Conservation (phyloP, 2,329 filamentous ascomycete genomes). For the Pseudocercospora crystallina region DNA sequence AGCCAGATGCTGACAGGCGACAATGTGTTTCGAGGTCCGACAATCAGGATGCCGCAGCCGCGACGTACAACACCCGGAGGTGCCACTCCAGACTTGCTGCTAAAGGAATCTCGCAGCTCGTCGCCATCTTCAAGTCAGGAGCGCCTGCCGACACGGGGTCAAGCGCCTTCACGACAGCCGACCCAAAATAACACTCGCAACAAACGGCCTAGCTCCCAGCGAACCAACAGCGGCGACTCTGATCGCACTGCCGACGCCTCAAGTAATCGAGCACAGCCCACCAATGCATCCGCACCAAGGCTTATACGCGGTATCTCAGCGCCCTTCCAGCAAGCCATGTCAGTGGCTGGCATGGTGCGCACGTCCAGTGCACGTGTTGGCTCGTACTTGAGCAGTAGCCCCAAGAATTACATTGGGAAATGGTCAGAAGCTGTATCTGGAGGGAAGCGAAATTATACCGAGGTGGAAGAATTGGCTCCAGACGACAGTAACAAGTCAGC, state of each 20-base stretch:
- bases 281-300: slow-evolving; percentile 12
- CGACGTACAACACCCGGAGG: slow-evolving; percentile 19
- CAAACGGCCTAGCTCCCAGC: slow-evolving; percentile 9
- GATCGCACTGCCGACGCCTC: slow-evolving; percentile 14
- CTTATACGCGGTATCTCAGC: slow-evolving; percentile 25
- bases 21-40: slow-evolving; percentile 82
- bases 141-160: slow-evolving; percentile 28
- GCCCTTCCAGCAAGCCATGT: slow-evolving; percentile 21
- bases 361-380: slow-evolving; percentile 75
- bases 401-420: slow-evolving; percentile 95
- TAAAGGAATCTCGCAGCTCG: slow-evolving; percentile 38
- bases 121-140: slow-evolving; percentile 33
- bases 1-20: slow-evolving; percentile 88
- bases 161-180: slow-evolving; percentile 31
- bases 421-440: slow-evolving; percentile 97
- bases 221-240: slow-evolving; percentile 18
- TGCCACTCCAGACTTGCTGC: slow-evolving; percentile 27
- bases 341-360: slow-evolving; percentile 23
- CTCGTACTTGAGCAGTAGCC: slow-evolving; percentile 71
- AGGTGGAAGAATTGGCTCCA: slow-evolving; percentile 62
- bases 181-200: slow-evolving; percentile 21
- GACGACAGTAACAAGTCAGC: slow-evolving; percentile 62
- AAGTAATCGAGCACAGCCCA: slow-evolving; percentile 4
- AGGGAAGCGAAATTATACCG: slow-evolving; percentile 82
- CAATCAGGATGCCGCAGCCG: slow-evolving; percentile 47